A percentile compares a stretch with the other conserved stretches of the same genome.
phyloP scores from a whole-genome alignment of 148 eudicot genomes.

The Drosera capensis region DNA sequence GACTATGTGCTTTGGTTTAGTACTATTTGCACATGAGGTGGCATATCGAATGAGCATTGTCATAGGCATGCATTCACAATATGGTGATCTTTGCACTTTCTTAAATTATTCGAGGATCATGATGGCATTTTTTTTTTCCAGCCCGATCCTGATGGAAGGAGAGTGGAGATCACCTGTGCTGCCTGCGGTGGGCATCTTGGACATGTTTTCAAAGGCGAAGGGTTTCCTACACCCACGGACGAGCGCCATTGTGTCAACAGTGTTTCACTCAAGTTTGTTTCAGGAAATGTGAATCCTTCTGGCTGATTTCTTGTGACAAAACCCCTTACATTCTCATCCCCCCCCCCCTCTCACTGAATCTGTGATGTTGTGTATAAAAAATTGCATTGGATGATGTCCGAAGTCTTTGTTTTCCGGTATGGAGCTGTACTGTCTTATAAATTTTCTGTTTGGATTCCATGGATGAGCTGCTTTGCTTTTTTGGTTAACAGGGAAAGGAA shows the following conservation, averaged over 20 bases:
- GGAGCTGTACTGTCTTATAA: no score
- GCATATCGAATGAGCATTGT: background rate
- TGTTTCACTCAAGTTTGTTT: conserved; percentile 49
- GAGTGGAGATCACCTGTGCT: conserved; percentile 70
- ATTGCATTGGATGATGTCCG: no score
- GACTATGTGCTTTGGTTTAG: background rate
- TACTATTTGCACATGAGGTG: background rate
- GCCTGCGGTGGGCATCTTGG: conserved; percentile 97
- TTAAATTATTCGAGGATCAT: no score
- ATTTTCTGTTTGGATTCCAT: no score
- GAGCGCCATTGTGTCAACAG: conserved; percentile 94
- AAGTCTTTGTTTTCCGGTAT: no score
- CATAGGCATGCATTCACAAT: background rate
- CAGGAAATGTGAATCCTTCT: no score
- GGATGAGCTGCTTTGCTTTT: no score
- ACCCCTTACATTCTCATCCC: no score
- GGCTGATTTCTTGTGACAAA: no score
- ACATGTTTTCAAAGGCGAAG: conserved; percentile 96
- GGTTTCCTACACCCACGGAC: conserved; percentile 63
- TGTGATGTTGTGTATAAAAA: no score
- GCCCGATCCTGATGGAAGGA: conserved; percentile 82
- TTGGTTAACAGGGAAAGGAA: no score
- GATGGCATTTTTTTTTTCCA: conserved; percentile 12
- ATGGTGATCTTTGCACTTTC: background rate
- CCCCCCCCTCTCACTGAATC: no score